phyloP scores from a whole-genome alignment of 2,329 filamentous ascomycete species.

The Penicillium sp. region DNA sequence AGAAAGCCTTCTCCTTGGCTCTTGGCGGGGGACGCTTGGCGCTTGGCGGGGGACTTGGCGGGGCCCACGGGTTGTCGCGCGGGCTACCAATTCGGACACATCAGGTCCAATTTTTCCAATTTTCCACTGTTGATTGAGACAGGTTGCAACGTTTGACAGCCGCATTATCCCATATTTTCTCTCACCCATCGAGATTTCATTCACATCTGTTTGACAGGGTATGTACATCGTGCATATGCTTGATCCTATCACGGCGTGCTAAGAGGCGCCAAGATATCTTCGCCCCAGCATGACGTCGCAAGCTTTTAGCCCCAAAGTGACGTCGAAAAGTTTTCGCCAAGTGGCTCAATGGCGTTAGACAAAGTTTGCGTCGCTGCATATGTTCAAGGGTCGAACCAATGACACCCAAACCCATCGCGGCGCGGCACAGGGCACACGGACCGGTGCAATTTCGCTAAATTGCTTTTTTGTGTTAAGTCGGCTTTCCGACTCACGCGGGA shows the following conservation, averaged over 20 bases:
- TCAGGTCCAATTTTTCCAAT: neutral
- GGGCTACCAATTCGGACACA: neutral
- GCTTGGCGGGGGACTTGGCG: neutral
- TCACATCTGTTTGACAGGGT: neutral
- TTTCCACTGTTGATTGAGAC: neutral
- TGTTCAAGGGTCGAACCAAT: neutral
- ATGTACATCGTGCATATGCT: neutral
- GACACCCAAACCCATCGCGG: constrained; percentile 13
- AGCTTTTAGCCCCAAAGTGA: neutral
- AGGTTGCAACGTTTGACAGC: too few species aligned
- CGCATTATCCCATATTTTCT: neutral
- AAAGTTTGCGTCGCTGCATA: neutral
- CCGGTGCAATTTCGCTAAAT: neutral
- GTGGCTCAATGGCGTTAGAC: neutral
- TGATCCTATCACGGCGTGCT: neutral
- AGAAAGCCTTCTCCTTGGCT: neutral
- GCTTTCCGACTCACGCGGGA: neutral
- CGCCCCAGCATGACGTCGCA: neutral
- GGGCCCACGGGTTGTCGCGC: neutral
- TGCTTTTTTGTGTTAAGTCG: neutral
- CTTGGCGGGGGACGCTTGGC: neutral
- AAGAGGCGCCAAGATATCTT: neutral
- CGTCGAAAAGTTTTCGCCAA: neutral
- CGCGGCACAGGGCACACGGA: constrained; percentile 1
- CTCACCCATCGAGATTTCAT: neutral